Evolutionary conservation across 768 basidiomycete genomes (phyloP).

Genomic region (Suillus clintonianus): DNA sequence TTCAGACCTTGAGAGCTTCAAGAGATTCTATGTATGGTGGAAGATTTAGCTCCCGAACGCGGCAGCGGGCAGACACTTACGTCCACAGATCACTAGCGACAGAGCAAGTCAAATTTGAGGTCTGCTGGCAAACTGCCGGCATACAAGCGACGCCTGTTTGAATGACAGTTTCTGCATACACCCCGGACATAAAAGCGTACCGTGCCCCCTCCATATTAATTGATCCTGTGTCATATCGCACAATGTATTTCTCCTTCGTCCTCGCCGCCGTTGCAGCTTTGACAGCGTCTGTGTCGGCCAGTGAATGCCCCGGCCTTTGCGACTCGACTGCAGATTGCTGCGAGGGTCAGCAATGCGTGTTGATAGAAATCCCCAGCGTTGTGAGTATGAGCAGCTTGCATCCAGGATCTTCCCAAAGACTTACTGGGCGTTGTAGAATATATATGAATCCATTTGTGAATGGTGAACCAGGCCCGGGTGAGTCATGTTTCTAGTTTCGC

Average conservation of each 20-base stretch:
- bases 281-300: background rate
- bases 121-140: no score
- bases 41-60: background rate
- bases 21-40: background rate
- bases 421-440: background rate
- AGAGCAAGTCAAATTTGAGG: background rate
- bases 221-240: background rate
- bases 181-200: background rate
- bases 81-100: background rate
- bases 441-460: no score
- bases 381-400: background rate
- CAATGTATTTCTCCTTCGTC: background rate
- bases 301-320: background rate
- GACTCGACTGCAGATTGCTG: background rate
- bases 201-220: background rate
- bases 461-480: no score
- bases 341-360: background rate
- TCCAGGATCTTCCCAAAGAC: background rate
- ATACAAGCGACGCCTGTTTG: background rate
- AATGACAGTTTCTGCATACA: background rate
- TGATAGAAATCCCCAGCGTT: background rate
- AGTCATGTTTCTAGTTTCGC: background rate
- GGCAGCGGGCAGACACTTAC: background rate
- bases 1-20: background rate
- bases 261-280: background rate